Evolutionary conservation across 148 eudicot genomes (phyloP), one percentile per base, ranked within the genome.

Genomic region (Fagopyrum tataricum): DNA sequence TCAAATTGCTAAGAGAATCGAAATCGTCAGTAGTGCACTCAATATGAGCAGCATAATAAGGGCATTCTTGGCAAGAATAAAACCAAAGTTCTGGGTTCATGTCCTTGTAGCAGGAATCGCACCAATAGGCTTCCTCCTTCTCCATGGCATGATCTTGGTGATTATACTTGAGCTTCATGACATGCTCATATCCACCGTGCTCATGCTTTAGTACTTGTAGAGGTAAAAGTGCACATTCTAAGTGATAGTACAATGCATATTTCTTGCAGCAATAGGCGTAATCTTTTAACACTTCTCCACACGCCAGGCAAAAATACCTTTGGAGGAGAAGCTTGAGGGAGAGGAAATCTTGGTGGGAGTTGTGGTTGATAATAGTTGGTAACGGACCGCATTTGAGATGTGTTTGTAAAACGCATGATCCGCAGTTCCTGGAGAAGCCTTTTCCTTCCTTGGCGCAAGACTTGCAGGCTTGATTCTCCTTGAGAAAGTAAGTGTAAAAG

Each of bases 301-400:
- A 55, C 2, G 61, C 26, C 4, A 6, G 18, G 61, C 61, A 55
- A 3, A 6, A 9, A 7, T 17, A 55, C 8, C 8, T 5, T 0
- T 55, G 26, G 0, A 5, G 24, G 26, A 1, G 1, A 18, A 55
- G 5, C 26, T 20, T 2, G 5, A 20, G 7, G 6, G 61, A 55
- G 21, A 55, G 61, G 26, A 55, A 55, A 55, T 55, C 24, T 20
- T 18, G 61, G 61, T 55, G 24, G 12, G 23, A 4, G 4, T 55
- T 55, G 61, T 55, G 61, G 61, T 55, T 18, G 61, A 55, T 55
- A 55, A 55, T 20, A 5, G 61, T 55, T 20, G 61, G 61, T n/a
- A 55, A 4, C 24, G 7, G 18, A 20, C 61, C 61, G 4, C 61
- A 55, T 55, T 20, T 55, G 61, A 55, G 26, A 55, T 55, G 61